phyloP scores from a whole-genome alignment of 257 asterid species.

The Penstemon davidsonii region DNA sequence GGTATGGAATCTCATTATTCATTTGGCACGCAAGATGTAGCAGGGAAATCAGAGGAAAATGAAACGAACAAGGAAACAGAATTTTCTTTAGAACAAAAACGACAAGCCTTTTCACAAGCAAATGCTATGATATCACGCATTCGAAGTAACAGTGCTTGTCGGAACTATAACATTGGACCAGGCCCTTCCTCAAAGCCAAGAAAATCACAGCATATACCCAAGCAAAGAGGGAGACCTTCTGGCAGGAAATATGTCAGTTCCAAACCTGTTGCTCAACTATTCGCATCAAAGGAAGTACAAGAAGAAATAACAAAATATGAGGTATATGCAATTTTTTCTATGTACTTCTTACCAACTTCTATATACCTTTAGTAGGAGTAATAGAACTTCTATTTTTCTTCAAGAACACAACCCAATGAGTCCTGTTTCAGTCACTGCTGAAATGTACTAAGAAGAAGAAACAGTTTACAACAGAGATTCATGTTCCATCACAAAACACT shows the following conservation, averaged over 20 bases:
- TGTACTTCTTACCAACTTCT: not conserved
- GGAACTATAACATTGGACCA: constrained; percentile 55
- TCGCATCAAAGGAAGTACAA: constrained; percentile 64
- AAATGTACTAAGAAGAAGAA: no score
- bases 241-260: constrained; percentile 51
- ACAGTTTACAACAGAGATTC: no score
- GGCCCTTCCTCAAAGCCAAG: constrained; percentile 48
- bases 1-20: constrained; percentile 29
- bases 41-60: constrained; percentile 33
- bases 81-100: constrained; percentile 34
- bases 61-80: constrained; percentile 38
- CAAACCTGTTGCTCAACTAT: constrained; percentile 59
- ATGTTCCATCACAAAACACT: no score
- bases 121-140: constrained; percentile 58
- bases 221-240: constrained; percentile 44
- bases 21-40: constrained; percentile 29
- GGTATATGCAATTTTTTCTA: constrained; percentile 39
- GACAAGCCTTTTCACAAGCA: constrained; percentile 44
- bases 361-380: not conserved
- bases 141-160: constrained; percentile 58
- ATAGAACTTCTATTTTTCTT: not conserved
- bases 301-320: constrained; percentile 66
- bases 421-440: no score
- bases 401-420: not conserved
- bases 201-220: constrained; percentile 48